Conservation (phyloP, 192 early-diverging fungal species). For the Coemansia sp. region DNA sequence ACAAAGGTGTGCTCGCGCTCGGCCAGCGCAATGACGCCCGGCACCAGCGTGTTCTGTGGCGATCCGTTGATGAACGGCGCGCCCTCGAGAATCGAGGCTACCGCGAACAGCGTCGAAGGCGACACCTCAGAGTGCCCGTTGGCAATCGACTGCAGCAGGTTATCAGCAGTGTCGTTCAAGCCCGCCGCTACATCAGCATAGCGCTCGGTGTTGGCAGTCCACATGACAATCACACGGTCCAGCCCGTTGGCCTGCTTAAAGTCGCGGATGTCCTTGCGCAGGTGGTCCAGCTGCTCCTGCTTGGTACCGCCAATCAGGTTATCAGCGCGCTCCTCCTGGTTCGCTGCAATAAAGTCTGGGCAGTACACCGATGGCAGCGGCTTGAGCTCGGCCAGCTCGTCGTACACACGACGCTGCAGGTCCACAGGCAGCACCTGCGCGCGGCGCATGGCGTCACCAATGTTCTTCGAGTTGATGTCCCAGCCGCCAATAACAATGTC, state of each 20-base stretch:
- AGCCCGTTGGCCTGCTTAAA: conserved; percentile 88
- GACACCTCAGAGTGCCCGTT: conserved; percentile 86
- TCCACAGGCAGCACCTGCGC: conserved; percentile 96
- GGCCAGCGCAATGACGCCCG: conserved; percentile 87
- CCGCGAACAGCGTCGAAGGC: conserved; percentile 95
- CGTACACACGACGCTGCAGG: conserved; percentile 87
- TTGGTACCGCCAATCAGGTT: conserved; percentile 87
- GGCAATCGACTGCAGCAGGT: conserved; percentile 80
- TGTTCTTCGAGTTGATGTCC: conserved; percentile 88
- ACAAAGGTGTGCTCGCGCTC: conserved; percentile 87
- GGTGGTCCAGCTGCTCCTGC: conserved; percentile 87
- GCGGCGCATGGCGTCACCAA: conserved; percentile 91
- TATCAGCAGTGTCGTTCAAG: conserved; percentile 95
- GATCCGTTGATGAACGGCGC: conserved; percentile 98
- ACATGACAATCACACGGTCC: conserved; percentile 94
- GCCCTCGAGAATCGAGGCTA: conserved; percentile 94
- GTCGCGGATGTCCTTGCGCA: conserved; percentile 93
- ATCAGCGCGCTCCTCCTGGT: conserved; percentile 96
- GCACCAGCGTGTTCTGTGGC: conserved; percentile 99
- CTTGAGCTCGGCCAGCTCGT: conserved; percentile 76
- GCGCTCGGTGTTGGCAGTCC: conserved; percentile 99
- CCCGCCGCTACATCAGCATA: conserved; percentile 73
- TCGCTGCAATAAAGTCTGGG: conserved; percentile 98
- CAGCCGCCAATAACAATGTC: conserved; percentile 97
- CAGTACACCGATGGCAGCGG: conserved; percentile 97